Evolutionary conservation across 345 rosid species (phyloP).

Genomic region (Aquilaria sinensis): DNA sequence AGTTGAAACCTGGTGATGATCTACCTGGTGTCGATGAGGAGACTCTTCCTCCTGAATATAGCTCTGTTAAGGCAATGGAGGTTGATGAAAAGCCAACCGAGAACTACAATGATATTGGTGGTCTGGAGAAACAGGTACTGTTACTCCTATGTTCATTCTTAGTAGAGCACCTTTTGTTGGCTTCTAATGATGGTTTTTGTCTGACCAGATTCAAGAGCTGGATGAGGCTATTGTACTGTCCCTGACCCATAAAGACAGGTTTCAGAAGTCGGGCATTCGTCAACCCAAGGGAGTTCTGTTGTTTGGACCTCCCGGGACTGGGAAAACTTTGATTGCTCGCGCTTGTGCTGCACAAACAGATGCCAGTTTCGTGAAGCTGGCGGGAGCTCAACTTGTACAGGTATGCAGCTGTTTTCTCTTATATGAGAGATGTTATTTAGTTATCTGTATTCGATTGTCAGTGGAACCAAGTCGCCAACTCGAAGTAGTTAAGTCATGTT

Average conservation of each 20-base stretch:
- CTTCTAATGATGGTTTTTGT: neutral
- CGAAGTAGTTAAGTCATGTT: no score
- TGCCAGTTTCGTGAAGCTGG: slow-evolving; percentile 93
- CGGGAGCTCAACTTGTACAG: slow-evolving; percentile 99
- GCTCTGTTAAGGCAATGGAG: slow-evolving; percentile 99
- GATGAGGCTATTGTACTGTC: slow-evolving; percentile 99
- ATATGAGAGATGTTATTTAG: neutral
- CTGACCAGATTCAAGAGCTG: slow-evolving; percentile 87
- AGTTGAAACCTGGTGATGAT: slow-evolving; percentile 85
- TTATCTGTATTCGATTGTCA: no score
- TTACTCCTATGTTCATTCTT: neutral
- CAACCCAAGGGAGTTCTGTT: slow-evolving; percentile 98
- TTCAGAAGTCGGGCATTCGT: slow-evolving; percentile 88
- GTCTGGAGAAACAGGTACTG: slow-evolving; percentile 86
- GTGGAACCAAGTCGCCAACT: no score
- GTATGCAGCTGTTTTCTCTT: slow-evolving; percentile 23
- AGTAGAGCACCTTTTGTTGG: neutral
- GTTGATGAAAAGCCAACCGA: slow-evolving; percentile 99
- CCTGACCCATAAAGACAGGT: slow-evolving; percentile 93
- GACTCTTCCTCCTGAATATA: slow-evolving; percentile 93
- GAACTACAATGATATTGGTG: slow-evolving; percentile 98
- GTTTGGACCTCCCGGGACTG: slow-evolving; percentile 99
- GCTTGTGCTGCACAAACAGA: slow-evolving; percentile 99
- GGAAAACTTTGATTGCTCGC: slow-evolving; percentile 98
- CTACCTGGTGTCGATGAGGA: slow-evolving; percentile 97